Conservation (phyloP, 352 stramenopile species). For the Globisporangium megalacanthum region DNA sequence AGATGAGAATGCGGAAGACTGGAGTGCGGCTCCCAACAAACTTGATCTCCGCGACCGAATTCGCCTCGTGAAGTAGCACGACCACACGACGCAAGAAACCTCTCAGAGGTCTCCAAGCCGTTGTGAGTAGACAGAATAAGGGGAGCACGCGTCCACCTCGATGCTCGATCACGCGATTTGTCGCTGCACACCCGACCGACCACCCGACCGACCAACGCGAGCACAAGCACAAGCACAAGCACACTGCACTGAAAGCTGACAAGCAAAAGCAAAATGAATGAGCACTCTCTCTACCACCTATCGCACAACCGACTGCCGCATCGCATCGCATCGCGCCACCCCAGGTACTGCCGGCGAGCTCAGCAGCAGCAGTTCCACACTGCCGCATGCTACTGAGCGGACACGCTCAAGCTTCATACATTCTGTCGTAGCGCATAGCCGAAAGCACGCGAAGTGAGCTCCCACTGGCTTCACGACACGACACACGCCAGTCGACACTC, state of each 20-base stretch:
- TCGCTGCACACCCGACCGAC: no score
- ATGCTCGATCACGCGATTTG: no score
- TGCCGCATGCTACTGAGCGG: background rate
- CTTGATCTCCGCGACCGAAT: no score
- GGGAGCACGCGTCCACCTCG: no score
- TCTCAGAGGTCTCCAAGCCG: no score
- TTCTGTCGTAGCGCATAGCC: constrained; percentile 30
- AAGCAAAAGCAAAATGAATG: constrained; percentile 3
- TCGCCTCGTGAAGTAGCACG: no score
- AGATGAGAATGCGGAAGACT: no score
- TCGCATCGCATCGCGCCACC: background rate
- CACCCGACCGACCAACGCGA: background rate
- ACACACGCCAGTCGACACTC: background rate
- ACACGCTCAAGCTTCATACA: constrained; percentile 73
- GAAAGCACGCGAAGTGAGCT: background rate
- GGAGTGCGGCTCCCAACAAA: no score
- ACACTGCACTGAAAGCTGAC: background rate
- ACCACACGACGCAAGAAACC: no score
- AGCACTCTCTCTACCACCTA: constrained; percentile 18
- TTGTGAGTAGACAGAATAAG: no score
- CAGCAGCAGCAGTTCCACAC: background rate
- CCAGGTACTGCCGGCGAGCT: background rate
- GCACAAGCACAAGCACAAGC: constrained; percentile 1
- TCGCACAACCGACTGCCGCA: background rate
- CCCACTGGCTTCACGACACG: background rate